Evolutionary conservation across 2,329 filamentous ascomycete species (phyloP), one percentile per base, ranked within the genome.

Genomic region (Dothideomycetes sp.): DNA sequence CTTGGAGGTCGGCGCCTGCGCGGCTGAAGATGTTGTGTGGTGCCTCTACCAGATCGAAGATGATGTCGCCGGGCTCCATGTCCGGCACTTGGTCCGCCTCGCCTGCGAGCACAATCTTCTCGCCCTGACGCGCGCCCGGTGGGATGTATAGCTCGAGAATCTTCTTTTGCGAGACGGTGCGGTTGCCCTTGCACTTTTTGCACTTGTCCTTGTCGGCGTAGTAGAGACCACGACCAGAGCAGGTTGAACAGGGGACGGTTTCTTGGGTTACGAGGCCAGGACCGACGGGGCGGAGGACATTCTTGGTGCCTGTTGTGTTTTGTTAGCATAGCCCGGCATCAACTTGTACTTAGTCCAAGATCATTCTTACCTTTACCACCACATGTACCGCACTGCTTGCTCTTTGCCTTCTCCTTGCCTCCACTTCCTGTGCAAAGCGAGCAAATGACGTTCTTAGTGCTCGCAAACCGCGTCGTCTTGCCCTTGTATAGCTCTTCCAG

Each of bases 401-500:
- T 69, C 67, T 91, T 94, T 39, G 86, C 83, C 64, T 88, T 93
- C 45, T 94, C 84, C 64, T 93, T 95, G 47, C 84, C 91, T 31
- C 91, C 91, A 34, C 73, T 77, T 33, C 91, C 91, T 58, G 88
- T 89, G 69, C 91, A 98, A 52, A 79, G 73, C 43, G 73, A 73
- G 65, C 91, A 98, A 45, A 94, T 71, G 45, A 95, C 75, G 56
- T 94, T 89, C 69, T 96, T 96, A 55, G 88, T 93, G 55, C 84
- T 91, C 7, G 86, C 80, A 60, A 98, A 95, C 65, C 93, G 91
- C 56, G 94, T 91, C 1, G 91, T 95, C 72, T 96, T 95, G 54
- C 91, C 91, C 66, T 94, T 95, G 73, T 96, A 98, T 22, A 98
- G 72, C 62, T 98, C 91, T 60, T 96, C 91, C 44, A 98, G 66